Conservation (phyloP, 768 basidiomycete species). For the Boletus barrowsii region DNA sequence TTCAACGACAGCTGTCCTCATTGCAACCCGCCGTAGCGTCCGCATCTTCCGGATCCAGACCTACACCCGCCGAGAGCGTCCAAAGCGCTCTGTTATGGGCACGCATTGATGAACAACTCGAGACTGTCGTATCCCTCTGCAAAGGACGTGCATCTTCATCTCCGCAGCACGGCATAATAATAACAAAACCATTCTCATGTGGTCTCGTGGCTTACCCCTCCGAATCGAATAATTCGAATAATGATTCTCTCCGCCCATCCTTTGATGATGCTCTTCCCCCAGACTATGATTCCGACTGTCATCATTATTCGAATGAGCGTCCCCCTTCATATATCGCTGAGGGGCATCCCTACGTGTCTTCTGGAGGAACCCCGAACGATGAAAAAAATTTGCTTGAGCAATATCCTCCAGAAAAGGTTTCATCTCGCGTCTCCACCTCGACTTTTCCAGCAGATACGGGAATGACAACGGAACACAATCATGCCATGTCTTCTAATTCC, state of each 20-base stretch:
- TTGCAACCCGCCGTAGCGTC: slow-evolving; percentile 43
- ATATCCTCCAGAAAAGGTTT: slow-evolving; percentile 22
- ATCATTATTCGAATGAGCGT: slow-evolving; percentile 15
- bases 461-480: neutral
- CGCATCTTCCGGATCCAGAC: slow-evolving; percentile 7
- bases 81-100: slow-evolving; percentile 72
- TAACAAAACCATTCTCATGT: slow-evolving; percentile 21
- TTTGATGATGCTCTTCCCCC: slow-evolving; percentile 43
- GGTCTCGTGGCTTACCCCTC: slow-evolving; percentile 19
- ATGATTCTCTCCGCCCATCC: neutral
- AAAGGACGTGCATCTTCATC: slow-evolving; percentile 45
- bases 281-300: slow-evolving; percentile 44
- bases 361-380: slow-evolving; percentile 7
- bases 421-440: slow-evolving; percentile 2
- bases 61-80: slow-evolving; percentile 46
- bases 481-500: slow-evolving; percentile 35
- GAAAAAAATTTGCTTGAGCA: slow-evolving; percentile 10
- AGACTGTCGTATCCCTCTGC: slow-evolving; percentile 64
- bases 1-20: slow-evolving; percentile 67
- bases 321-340: slow-evolving; percentile 28
- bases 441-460: neutral
- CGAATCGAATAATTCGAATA: slow-evolving; percentile 32
- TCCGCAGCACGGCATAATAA: slow-evolving; percentile 4
- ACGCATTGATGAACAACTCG: slow-evolving; percentile 70
- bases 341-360: neutral